phyloP scores from a whole-genome alignment of 306 rosid species.

The Sphenostylis stenocarpa region DNA sequence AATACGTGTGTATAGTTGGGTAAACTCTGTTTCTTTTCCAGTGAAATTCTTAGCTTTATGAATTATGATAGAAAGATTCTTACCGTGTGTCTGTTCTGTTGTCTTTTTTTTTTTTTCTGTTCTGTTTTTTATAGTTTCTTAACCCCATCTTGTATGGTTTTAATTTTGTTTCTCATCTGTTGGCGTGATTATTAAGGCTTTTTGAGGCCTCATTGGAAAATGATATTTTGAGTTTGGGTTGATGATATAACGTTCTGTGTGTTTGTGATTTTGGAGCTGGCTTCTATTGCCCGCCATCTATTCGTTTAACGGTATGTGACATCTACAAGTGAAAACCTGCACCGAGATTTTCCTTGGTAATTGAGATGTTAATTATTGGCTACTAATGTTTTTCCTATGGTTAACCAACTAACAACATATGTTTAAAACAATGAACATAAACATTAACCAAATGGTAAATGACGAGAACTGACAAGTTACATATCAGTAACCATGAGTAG shows the following conservation, averaged over 20 bases:
- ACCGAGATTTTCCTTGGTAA: not conserved
- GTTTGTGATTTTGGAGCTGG: not conserved
- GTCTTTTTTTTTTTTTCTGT: not conserved
- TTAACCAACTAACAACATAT: not conserved
- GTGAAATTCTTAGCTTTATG: not conserved
- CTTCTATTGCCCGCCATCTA: conserved; percentile 25
- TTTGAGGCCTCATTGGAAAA: not conserved
- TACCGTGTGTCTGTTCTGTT: not conserved
- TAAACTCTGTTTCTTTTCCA: not conserved
- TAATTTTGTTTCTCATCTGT: not conserved
- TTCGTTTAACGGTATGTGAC: not conserved
- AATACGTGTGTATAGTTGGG: not conserved
- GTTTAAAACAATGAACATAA: not conserved
- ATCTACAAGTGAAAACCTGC: not conserved
- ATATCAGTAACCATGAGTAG: not conserved
- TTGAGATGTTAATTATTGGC: not conserved
- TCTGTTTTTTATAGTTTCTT: not conserved
- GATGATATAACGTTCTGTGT: not conserved
- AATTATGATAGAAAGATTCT: not conserved
- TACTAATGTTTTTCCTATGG: not conserved
- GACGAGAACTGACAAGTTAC: not conserved
- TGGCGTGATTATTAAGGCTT: not conserved
- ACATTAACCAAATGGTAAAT: not conserved
- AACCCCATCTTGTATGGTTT: not conserved
- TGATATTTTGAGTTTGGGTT: conserved; percentile 5